These are phyloP conservation scores for Saccharomycopsis sp. DNA, from an alignment of 805 yeast genomes.

Conservation along the genomic window DNA sequence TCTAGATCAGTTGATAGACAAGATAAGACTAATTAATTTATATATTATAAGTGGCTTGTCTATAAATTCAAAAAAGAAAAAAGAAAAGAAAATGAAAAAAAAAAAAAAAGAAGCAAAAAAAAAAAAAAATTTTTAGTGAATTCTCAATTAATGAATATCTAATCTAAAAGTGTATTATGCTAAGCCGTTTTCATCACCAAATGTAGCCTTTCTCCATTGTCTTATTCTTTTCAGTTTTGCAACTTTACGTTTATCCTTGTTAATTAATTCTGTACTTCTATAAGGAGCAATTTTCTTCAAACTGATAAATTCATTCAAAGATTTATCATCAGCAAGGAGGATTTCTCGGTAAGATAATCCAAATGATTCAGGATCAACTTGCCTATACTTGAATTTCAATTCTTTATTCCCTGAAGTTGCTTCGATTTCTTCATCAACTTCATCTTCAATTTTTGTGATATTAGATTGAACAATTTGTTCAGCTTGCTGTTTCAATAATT, in stretches of 20 bases:
- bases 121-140: not conserved
- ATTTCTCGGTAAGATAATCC: conserved; percentile 86
- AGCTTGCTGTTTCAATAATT: conserved; percentile 57
- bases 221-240: conserved; percentile 75
- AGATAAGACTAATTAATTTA: conserved; percentile 1
- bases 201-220: conserved; percentile 86
- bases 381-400: conserved; percentile 73
- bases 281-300: conserved; percentile 92
- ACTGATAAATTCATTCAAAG: conserved; percentile 78
- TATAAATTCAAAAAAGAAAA: not conserved
- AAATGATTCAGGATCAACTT: conserved; percentile 90
- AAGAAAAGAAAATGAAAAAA: not conserved
- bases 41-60: too few relatives aligned
- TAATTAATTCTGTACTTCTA: conserved; percentile 62
- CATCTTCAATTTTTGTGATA: conserved; percentile 56
- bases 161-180: not conserved
- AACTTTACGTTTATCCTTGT: conserved; percentile 76
- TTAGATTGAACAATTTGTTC: conserved; percentile 74
- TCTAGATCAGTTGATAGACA: conserved; percentile 22
- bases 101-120: not conserved
- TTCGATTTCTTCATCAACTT: conserved; percentile 47
- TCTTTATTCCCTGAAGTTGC: conserved; percentile 40
- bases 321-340: conserved; percentile 79
- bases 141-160: not conserved
- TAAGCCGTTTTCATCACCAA: conserved; percentile 50